Evolutionary conservation across 208 protist species (phyloP), one percentile per base, ranked within the genome.

Genomic region (Borovskyia barvae): DNA sequence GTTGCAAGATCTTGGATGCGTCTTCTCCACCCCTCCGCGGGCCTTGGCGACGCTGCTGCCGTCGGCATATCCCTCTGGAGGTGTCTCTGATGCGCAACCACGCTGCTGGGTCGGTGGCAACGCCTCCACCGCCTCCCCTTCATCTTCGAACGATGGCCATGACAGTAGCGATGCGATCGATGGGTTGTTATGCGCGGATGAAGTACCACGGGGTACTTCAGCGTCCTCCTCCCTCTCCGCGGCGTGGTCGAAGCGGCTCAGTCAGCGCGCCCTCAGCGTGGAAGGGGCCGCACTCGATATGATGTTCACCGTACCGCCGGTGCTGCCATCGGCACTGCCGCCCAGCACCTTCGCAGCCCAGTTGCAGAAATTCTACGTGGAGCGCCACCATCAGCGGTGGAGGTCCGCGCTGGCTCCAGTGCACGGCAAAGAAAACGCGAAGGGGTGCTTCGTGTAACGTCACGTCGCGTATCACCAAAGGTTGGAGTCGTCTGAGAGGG

Each of bases 291-390:
- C 71, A 24, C 55, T 81, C 22, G 80, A 92, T 51, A 67, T 82
- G 51, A 58, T 74, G 39, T 92, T 92, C 65, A 72, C 79, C 2
- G 48, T 82, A 24, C 85, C 85, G 17, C 48, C 78, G 1, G 57
- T 81, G 9, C 66, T 92, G 43, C 85, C 85, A 17, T 82, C 78
- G 35, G 62, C 74, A 55, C 59, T 92, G 26, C 85, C 85, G 24
- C 50, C 80, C 1, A 50, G 49, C 8, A 41, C 66, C 24, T 82
- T 72, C 22, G 35, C 47, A 1, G 19, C 25, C 0, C 49, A 25
- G 8, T 51, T 72, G 0, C 66, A 50, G 2, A 9, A 25, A 3
- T 60, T 65, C 12, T 65, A 61, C 48, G 50, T 43, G 2, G 20
- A 2, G 14, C 33, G 51, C 15, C 55, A 66, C n/a, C 29, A 12